phyloP scores from a whole-genome alignment of 495 filamentous ascomycete genomes.

The Xylaria nigripes region DNA sequence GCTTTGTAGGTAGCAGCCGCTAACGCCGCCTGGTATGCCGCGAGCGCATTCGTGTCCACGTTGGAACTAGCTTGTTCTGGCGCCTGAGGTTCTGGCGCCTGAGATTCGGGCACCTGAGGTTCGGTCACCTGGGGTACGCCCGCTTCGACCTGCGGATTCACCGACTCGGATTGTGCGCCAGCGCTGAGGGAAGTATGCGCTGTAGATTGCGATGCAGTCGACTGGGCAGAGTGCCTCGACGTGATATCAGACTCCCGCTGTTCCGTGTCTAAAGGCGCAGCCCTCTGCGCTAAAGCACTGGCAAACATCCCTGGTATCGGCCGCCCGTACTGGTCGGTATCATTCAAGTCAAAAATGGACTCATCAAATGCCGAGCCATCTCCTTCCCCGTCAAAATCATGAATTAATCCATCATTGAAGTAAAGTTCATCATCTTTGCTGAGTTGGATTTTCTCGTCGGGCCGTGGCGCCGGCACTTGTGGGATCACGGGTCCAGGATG shows the following conservation, averaged over 20 bases:
- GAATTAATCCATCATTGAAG: slow-evolving; percentile 65
- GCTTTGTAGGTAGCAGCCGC: slow-evolving; percentile 69
- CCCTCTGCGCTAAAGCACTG: slow-evolving; percentile 32
- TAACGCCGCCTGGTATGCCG: slow-evolving; percentile 72
- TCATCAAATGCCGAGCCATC: slow-evolving; percentile 61
- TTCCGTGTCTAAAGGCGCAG: slow-evolving; percentile 17
- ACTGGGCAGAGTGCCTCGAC: slow-evolving; percentile 31
- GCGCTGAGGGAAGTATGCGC: slow-evolving; percentile 30
- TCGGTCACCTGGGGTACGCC: slow-evolving; percentile 10
- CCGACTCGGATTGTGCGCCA: slow-evolving; percentile 16
- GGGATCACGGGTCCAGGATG: background rate
- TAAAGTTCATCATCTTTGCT: slow-evolving; percentile 67
- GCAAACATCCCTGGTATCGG: slow-evolving; percentile 44
- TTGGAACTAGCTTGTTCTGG: slow-evolving; percentile 11
- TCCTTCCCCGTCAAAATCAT: slow-evolving; percentile 42
- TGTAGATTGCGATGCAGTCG: slow-evolving; percentile 33
- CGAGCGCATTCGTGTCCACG: slow-evolving; percentile 46
- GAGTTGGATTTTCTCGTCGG: slow-evolving; percentile 15
- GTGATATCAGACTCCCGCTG: slow-evolving; percentile 34
- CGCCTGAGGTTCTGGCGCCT: slow-evolving; percentile 16
- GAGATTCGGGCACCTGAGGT: slow-evolving; percentile 13
- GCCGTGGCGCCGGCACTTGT: slow-evolving; percentile 1
- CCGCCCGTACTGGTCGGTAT: slow-evolving; percentile 47
- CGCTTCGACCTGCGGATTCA: slow-evolving; percentile 1
- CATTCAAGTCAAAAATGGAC: slow-evolving; percentile 66